phyloP scores from a whole-genome alignment of 257 asterid species.

The Solanum dulcamara region DNA sequence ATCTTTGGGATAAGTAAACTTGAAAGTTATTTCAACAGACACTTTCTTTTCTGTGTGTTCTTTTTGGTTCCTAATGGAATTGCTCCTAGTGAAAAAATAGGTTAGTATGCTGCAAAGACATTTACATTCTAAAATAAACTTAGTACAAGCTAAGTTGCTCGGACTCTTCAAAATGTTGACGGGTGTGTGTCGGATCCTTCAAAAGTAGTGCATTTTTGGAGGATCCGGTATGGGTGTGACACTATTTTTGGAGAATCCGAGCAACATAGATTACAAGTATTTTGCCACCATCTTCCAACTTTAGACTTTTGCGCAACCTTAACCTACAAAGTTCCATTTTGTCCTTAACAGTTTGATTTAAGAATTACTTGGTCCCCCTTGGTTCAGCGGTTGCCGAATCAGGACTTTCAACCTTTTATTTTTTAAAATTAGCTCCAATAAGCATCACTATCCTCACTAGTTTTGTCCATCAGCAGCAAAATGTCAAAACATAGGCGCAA shows the following conservation, averaged over 20 bases:
- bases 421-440: neutral
- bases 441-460: neutral
- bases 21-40: neutral
- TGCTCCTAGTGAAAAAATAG: neutral
- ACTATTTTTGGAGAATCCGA: neutral
- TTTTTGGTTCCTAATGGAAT: neutral
- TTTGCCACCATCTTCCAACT: neutral
- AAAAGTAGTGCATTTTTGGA: neutral
- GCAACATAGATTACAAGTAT: neutral
- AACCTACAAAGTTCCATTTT: neutral
- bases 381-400: neutral
- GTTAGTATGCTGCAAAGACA: neutral
- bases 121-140: neutral
- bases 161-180: neutral
- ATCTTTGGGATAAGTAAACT: neutral
- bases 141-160: neutral
- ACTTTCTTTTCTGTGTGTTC: neutral
- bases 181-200: neutral
- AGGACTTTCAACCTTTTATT: neutral
- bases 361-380: neutral
- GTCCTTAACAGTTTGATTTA: neutral
- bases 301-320: neutral
- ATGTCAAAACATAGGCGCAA: neutral
- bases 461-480: neutral
- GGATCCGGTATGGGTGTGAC: neutral